phyloP scores from a whole-genome alignment of 2,329 filamentous ascomycete species.

The Knufia fluminis region DNA sequence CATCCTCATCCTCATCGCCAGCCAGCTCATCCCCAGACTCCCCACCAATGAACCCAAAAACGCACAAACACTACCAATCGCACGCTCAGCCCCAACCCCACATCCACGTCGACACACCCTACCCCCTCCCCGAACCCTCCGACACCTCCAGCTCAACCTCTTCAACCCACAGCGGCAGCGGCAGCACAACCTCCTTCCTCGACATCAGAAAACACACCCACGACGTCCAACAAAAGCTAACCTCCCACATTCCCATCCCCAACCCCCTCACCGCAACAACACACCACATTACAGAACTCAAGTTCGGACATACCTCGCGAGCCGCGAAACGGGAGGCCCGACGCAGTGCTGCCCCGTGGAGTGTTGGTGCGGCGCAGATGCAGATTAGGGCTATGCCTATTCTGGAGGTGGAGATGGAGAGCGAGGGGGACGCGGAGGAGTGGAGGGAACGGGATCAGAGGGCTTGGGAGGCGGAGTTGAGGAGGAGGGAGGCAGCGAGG shows the following conservation, averaged over 20 bases:
- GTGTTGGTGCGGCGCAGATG: not conserved
- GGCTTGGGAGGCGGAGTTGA: conserved; percentile 3
- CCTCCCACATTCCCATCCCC: not conserved
- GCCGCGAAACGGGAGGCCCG: not conserved
- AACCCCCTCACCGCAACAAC: not conserved
- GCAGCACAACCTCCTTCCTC: no score
- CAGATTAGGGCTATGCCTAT: not conserved
- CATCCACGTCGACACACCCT: not conserved
- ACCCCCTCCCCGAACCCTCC: not conserved
- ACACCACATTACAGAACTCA: conserved; percentile 1
- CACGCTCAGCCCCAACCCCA: not conserved
- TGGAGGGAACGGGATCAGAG: conserved; percentile 1
- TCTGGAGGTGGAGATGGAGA: not conserved
- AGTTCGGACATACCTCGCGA: not conserved
- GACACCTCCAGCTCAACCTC: not conserved
- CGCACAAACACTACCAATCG: conserved; percentile 5
- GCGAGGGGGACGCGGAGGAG: no score
- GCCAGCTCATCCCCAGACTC: not conserved
- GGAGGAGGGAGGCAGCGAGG: not conserved
- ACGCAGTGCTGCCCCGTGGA: not conserved
- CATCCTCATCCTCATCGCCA: no score
- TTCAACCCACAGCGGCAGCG: not conserved
- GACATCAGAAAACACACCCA: not conserved
- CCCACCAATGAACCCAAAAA: not conserved
- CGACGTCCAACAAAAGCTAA: not conserved